Percentiles rank a stretch among this genome's conserved stretches.
phyloP scores from a whole-genome alignment of 2,329 filamentous ascomycete species.

The Albifimbria verrucaria region DNA sequence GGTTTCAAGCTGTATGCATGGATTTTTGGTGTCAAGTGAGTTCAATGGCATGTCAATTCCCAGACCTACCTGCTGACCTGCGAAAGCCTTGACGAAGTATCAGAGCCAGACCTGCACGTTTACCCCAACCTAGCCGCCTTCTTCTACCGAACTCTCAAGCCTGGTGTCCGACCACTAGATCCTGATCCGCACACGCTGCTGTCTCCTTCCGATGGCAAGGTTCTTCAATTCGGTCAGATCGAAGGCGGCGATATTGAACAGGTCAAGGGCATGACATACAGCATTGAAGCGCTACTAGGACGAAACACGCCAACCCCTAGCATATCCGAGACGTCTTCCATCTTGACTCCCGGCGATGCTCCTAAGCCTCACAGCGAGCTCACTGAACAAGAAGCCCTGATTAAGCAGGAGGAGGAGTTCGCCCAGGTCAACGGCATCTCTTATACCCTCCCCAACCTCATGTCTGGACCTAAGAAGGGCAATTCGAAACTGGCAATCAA shows the following conservation, averaged over 20 bases:
- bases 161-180: slow-evolving; percentile 81
- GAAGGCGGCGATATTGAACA: slow-evolving; percentile 95
- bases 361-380: slow-evolving; percentile 22
- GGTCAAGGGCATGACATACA: slow-evolving; percentile 98
- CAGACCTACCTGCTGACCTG: slow-evolving; percentile 15
- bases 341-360: slow-evolving; percentile 16
- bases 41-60: not conserved
- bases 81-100: slow-evolving; percentile 77
- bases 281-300: slow-evolving; percentile 86
- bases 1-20: slow-evolving; percentile 90
- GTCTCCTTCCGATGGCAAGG: slow-evolving; percentile 84
- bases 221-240: slow-evolving; percentile 90
- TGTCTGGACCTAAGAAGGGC: slow-evolving; percentile 64
- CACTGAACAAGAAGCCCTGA: slow-evolving; percentile 58
- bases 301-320: slow-evolving; percentile 55
- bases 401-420: slow-evolving; percentile 86
- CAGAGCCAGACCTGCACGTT: slow-evolving; percentile 80
- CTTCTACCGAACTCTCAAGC: slow-evolving; percentile 94
- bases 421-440: slow-evolving; percentile 91
- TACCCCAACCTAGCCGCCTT: slow-evolving; percentile 95
- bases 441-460: slow-evolving; percentile 83
- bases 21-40: slow-evolving; percentile 80
- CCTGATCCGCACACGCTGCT: slow-evolving; percentile 75
- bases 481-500: slow-evolving; percentile 46
- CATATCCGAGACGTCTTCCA: slow-evolving; percentile 37